Percentiles rank a stretch among this genome's conserved stretches.
These are phyloP conservation scores for Helianthus tuberosus DNA, from an alignment of 129 eudicot genomes.

Conservation along the genomic window DNA sequence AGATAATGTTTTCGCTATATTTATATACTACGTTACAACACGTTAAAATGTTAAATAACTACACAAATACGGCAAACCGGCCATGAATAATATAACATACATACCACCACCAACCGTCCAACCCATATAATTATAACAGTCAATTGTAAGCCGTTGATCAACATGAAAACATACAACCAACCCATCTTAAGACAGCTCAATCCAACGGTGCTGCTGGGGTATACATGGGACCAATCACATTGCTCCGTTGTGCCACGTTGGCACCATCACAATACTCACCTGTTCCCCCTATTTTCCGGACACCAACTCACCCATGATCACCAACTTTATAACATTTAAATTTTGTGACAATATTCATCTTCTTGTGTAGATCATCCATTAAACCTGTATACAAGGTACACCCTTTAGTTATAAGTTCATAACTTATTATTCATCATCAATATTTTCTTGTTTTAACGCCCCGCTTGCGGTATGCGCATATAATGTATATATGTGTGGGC, in stretches of 20 bases:
- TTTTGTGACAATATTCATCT: background rate
- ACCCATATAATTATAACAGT: background rate
- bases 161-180: background rate
- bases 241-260: conserved; percentile 50
- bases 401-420: background rate
- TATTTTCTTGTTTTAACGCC: no score
- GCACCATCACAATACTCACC: conserved; percentile 16
- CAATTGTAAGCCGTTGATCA: conserved; percentile 3
- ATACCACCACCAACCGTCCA: background rate
- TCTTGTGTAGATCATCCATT: conserved; percentile 11
- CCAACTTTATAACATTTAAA: conserved; percentile 15
- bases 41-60: background rate
- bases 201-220: conserved; percentile 24
- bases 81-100: background rate
- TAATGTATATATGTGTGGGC: no score
- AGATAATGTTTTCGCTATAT: no score
- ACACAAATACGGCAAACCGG: background rate
- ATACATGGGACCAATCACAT: conserved; percentile 58
- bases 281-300: conserved; percentile 4
- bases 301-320: conserved; percentile 24
- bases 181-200: conserved; percentile 49
- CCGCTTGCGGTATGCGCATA: no score
- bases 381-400: conserved; percentile 9
- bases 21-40: background rate
- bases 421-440: no score